Percentiles rank a stretch among this genome's conserved stretches.
Evolutionary conservation across 139 green algal species (phyloP).

Genomic region (Trebouxia sp.): DNA sequence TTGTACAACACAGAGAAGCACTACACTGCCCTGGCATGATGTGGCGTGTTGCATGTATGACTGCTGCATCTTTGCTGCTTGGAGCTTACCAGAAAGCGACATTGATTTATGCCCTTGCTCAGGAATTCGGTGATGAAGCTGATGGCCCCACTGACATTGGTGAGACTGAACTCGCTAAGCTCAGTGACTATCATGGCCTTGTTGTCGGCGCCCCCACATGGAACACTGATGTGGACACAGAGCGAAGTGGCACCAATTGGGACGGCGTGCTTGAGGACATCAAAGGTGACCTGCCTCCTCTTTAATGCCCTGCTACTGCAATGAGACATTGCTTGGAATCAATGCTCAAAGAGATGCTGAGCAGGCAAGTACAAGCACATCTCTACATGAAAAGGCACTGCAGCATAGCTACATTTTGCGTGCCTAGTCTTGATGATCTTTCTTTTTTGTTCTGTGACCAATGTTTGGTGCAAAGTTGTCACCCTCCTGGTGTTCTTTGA

Average conservation of each 20-base stretch:
- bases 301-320: neutral
- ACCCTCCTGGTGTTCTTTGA: too few species aligned
- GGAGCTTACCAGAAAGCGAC: neutral
- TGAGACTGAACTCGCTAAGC: conserved; percentile 24
- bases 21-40: too few species aligned
- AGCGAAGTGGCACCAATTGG: conserved; percentile 37
- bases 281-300: neutral
- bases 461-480: too few species aligned
- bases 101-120: neutral
- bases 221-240: conserved; percentile 38
- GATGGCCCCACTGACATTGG: conserved; percentile 36
- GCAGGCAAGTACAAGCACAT: too few species aligned
- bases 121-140: conserved; percentile 20
- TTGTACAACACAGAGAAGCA: too few species aligned
- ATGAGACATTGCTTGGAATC: neutral
- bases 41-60: neutral
- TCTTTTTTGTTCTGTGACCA: too few species aligned
- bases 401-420: too few species aligned
- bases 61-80: neutral
- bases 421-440: too few species aligned
- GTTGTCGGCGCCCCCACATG: conserved; percentile 37
- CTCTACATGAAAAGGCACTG: too few species aligned
- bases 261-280: conserved; percentile 34
- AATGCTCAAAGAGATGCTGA: neutral
- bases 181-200: conserved; percentile 31